Evolutionary conservation across 2,329 filamentous ascomycete species (phyloP), one percentile per base, ranked within the genome.

Genomic region (Trichothecium roseum): DNA sequence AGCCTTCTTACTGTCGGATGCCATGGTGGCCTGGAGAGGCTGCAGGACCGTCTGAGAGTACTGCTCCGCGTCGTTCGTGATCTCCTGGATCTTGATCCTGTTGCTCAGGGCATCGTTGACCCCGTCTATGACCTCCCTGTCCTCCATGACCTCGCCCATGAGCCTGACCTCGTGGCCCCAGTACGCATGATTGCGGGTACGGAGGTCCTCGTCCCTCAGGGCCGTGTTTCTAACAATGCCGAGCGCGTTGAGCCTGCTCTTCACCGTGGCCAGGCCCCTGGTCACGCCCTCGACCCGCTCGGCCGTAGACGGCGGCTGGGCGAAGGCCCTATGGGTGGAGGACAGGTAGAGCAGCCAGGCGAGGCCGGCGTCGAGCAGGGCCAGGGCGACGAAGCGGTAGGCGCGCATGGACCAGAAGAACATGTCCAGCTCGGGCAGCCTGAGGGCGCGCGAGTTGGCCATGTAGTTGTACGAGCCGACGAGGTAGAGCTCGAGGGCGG

Each of bases 141-240:
- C 82, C 63, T 87, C 82, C 71, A 93, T 81, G 17, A 84, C 76
- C 49, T 81, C 76, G 26, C 71, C 64, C 72, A 83, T 85, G 20
- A 85, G 56, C 35, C 72, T 64, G 6, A 76, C 81, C 62, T 95
- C 85, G 30, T 81, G 79, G 8, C 67, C 63, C 89, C 89, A 96
- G 59, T 95, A 95, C 13, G 66, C 69, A 45, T 80, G 72, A 34
- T 72, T 71, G 39, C 72, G 70, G 3, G 59, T 66, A 40, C 87
- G 74, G 55, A 95, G 61, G 30, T 71, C 72, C 42, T 74, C 69
- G 58, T 95, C 84, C 37, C 88, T 65, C 38, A 81, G 66, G 13
- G 84, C 72, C 3, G 85, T 84, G 62, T 95, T 95, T 53, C 81
- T 75, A 31, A 94, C 63, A 38, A 94, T 77, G 7, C 77, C 82